Base-by-base conservation (phyloP, 139 green algal genomes). In the Chlamydomonas asymmetrica region DNA sequence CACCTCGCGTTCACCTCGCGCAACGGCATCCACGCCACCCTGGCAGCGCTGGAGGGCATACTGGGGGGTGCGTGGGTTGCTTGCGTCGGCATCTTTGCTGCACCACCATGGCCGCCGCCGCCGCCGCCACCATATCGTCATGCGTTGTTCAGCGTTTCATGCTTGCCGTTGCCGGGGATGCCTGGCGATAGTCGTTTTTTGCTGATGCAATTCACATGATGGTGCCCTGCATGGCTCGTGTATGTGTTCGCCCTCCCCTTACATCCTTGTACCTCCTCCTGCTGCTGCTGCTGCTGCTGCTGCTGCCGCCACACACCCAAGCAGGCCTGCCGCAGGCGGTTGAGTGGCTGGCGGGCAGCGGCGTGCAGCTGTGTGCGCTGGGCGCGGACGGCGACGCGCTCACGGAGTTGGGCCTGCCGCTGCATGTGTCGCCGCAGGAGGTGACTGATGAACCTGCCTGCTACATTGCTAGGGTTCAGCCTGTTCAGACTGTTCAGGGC, bases 1-100 rank as follows among this genome's bases (percentile, higher is more conserved):
- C 80, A 92, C 71, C 69, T 94, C 32, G 85, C 83, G 13, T 93
- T 94, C 82, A 89, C 85, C 2, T 92, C 84, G 10, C 84, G 79
- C 31, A 93, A 52, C 45, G 45, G 45, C 45, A 52, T 52, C 18
- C 45, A 52, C 18, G 45, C 45, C 45, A 52, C 45, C 13, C 45
- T 52, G 45, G 45, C 13, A 16, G 13, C 45, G 45, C 13, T 52
- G 18, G 45, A 13, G 18, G 45, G n/a, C n/a, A n/a, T n/a, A n/a
- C n/a, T n/a, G n/a, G n/a, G n/a, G n/a, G n/a, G n/a, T n/a, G n/a
- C n/a, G n/a, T n/a, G n/a, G n/a, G n/a, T n/a, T n/a, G n/a, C n/a
- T n/a, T n/a, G n/a, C n/a, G n/a, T n/a, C n/a, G n/a, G n/a, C n/a
- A n/a, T n/a, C n/a, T n/a, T n/a, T n/a, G n/a, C n/a, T n/a, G n/a